These are phyloP conservation scores for Leishmania turanica DNA, from an alignment of 208 protist species.

Conservation along the genomic window DNA sequence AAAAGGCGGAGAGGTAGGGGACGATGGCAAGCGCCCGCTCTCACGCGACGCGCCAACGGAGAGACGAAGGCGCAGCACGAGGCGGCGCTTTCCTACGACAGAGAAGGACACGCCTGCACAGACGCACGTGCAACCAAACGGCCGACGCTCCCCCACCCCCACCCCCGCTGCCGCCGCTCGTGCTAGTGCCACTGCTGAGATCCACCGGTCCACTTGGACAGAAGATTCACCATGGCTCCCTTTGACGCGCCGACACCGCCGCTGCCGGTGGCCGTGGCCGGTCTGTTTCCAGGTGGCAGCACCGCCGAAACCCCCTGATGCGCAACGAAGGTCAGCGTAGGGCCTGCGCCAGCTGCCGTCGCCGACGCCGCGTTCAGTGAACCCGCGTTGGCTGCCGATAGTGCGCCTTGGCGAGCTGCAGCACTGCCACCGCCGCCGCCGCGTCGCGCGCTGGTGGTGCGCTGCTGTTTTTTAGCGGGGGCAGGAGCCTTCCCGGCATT, in stretches of 20 bases:
- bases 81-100: background rate
- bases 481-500: background rate
- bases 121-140: background rate
- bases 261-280: background rate
- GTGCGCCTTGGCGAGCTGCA: background rate
- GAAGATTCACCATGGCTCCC: slow-evolving; percentile 26
- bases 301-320: slow-evolving; percentile 6
- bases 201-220: slow-evolving; percentile 39
- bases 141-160: too few relatives aligned
- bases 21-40: background rate
- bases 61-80: background rate
- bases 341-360: background rate
- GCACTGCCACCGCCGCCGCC: background rate
- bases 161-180: too few relatives aligned
- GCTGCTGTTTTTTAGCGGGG: slow-evolving; percentile 13
- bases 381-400: background rate
- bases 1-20: background rate
- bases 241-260: background rate
- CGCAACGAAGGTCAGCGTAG: slow-evolving; percentile 25
- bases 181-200: slow-evolving; percentile 7
- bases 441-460: slow-evolving; percentile 16
- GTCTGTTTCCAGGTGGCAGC: background rate
- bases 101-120: slow-evolving; percentile 6
- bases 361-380: background rate
- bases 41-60: background rate